Percentiles rank a stretch among this genome's conserved stretches.
phyloP scores from a whole-genome alignment of 2,329 filamentous ascomycete species.

The Claviceps arundinis region DNA sequence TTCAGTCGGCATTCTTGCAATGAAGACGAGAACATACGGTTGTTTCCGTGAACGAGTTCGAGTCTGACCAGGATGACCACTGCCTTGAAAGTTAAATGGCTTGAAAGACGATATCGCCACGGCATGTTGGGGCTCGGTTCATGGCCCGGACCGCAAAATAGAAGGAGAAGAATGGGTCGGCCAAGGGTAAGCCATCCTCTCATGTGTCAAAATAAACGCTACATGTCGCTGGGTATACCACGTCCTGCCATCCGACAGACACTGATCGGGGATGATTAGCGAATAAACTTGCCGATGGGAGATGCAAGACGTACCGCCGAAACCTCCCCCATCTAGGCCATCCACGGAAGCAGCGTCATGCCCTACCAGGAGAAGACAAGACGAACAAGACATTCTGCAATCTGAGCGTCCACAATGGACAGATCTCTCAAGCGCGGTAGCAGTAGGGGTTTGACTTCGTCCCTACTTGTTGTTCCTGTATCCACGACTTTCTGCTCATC shows the following conservation, averaged over 20 bases:
- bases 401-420: not conserved
- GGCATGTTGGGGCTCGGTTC: not conserved
- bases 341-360: not conserved
- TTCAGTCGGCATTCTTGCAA: slow-evolving; percentile 3
- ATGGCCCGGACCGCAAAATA: not conserved
- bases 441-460: no score
- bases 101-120: not conserved
- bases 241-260: not conserved
- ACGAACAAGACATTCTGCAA: not conserved
- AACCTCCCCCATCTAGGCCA: not conserved
- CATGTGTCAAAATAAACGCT: not conserved
- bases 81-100: not conserved
- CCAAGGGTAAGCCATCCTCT: not conserved
- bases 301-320: not conserved
- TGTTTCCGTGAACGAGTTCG: slow-evolving; percentile 6
- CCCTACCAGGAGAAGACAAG: not conserved
- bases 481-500: no score
- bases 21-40: not conserved
- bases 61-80: not conserved
- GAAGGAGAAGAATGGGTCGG: slow-evolving; percentile 1
- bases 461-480: no score
- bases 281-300: not conserved
- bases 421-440: no score
- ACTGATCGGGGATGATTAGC: not conserved
- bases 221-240: not conserved